phyloP scores from a whole-genome alignment of 2,329 filamentous ascomycete genomes.

The Colletotrichum simmondsii region DNA sequence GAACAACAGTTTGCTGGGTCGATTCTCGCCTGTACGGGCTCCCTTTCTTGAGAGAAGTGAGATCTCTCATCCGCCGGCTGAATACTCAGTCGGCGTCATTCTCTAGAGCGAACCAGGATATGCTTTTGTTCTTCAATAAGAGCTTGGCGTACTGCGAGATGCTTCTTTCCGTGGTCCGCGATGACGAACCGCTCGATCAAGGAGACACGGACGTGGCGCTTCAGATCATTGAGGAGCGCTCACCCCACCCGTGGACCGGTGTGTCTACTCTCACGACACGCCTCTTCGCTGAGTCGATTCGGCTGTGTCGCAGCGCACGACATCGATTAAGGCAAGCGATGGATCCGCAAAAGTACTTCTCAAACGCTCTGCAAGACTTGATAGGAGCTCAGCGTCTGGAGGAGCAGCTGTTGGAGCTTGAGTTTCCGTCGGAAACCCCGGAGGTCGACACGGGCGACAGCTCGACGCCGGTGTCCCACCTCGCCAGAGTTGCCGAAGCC shows the following conservation, averaged over 20 bases:
- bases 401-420: constrained; percentile 45
- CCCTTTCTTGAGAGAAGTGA: constrained; percentile 46
- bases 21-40: constrained; percentile 46
- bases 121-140: constrained; percentile 50
- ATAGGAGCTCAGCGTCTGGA: constrained; percentile 48
- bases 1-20: constrained; percentile 53
- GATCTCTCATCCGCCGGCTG: constrained; percentile 39
- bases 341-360: constrained; percentile 38
- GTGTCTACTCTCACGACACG: constrained; percentile 46
- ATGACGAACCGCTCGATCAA: constrained; percentile 39
- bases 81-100: constrained; percentile 35
- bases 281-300: constrained; percentile 47
- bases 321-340: constrained; percentile 38
- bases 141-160: constrained; percentile 53
- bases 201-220: background rate
- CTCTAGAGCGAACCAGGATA: constrained; percentile 39
- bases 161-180: constrained; percentile 49
- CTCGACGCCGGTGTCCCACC: constrained; percentile 41
- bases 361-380: constrained; percentile 42
- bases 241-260: constrained; percentile 51
- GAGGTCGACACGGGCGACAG: constrained; percentile 43
- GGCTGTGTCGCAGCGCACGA: constrained; percentile 48
- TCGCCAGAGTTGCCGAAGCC: constrained; percentile 49
- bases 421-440: constrained; percentile 37
- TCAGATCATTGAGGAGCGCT: constrained; percentile 8